Evolutionary conservation across 345 rosid species (phyloP).

Genomic region (Diplotaxis tenuifolia): DNA sequence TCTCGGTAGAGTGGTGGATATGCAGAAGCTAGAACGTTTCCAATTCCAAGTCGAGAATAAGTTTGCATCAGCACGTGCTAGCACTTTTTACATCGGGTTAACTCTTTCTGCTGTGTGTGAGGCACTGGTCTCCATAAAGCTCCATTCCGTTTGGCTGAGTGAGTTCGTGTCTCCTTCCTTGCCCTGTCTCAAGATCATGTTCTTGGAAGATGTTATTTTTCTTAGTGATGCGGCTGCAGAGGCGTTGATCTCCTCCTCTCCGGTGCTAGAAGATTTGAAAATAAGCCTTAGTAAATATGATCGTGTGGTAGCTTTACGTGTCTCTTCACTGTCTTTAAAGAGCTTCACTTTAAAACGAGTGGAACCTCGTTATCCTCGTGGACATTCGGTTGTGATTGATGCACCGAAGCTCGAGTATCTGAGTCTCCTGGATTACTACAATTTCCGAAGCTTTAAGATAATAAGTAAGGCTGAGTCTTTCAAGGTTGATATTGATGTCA

Average conservation of each 20-base stretch:
- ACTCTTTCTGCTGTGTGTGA: background rate
- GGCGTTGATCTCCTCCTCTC: background rate
- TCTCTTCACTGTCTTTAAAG: slow-evolving; percentile 1
- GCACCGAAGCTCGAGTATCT: background rate
- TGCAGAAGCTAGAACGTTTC: background rate
- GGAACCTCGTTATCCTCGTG: background rate
- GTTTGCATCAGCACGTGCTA: too few relatives aligned
- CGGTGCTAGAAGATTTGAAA: background rate
- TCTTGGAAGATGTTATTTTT: background rate
- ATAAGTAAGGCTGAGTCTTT: background rate
- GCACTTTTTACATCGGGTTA: too few relatives aligned
- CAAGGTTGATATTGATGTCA: background rate
- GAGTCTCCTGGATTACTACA: background rate
- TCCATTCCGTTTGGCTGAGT: background rate
- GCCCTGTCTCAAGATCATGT: slow-evolving; percentile 11
- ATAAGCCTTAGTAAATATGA: background rate
- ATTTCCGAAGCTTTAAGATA: background rate
- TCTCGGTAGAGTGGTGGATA: background rate
- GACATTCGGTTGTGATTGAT: background rate
- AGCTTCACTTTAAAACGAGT: background rate
- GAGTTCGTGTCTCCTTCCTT: background rate
- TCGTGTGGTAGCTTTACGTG: background rate
- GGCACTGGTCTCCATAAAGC: background rate
- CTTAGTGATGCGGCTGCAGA: background rate
- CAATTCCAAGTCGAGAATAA: background rate